phyloP scores from a whole-genome alignment of 257 asterid genomes.

The Fraxinus cuspidata region DNA sequence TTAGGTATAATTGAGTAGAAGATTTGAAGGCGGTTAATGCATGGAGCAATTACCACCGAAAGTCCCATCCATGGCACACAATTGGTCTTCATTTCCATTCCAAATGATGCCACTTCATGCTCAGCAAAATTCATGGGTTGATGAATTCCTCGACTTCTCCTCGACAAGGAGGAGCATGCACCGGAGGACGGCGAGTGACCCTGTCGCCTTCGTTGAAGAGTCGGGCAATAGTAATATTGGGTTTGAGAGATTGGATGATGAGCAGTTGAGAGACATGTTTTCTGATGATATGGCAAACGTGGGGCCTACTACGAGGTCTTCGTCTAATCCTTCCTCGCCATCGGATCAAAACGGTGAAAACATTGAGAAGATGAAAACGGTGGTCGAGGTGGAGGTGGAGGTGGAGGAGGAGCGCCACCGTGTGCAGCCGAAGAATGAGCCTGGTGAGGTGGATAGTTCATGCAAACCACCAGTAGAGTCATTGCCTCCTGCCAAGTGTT shows the following conservation, averaged over 20 bases:
- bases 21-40: slow-evolving; percentile 25
- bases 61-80: slow-evolving; percentile 60
- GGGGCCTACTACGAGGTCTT: slow-evolving; percentile 38
- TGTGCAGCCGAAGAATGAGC: slow-evolving; percentile 62
- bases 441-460: slow-evolving; percentile 52
- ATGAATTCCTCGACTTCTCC: slow-evolving; percentile 85
- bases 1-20: background rate
- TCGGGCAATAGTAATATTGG: slow-evolving; percentile 22
- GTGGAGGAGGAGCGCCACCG: slow-evolving; percentile 22
- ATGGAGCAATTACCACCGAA: slow-evolving; percentile 92
- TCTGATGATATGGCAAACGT: slow-evolving; percentile 50
- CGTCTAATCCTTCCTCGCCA: slow-evolving; percentile 66
- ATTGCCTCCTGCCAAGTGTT: slow-evolving; percentile 20
- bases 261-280: slow-evolving; percentile 74
- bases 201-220: slow-evolving; percentile 67
- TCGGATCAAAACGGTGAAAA: slow-evolving; percentile 70
- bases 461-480: slow-evolving; percentile 22
- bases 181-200: slow-evolving; percentile 80
- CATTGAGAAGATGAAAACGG: slow-evolving; percentile 23
- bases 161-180: slow-evolving; percentile 60
- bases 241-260: slow-evolving; percentile 76
- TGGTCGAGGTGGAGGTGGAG: background rate
- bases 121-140: slow-evolving; percentile 57
- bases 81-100: slow-evolving; percentile 62
- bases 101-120: slow-evolving; percentile 48